These are phyloP conservation scores for Vitis hybrid DNA, from an alignment of 177 flowering plant species.

Conservation along the genomic window DNA sequence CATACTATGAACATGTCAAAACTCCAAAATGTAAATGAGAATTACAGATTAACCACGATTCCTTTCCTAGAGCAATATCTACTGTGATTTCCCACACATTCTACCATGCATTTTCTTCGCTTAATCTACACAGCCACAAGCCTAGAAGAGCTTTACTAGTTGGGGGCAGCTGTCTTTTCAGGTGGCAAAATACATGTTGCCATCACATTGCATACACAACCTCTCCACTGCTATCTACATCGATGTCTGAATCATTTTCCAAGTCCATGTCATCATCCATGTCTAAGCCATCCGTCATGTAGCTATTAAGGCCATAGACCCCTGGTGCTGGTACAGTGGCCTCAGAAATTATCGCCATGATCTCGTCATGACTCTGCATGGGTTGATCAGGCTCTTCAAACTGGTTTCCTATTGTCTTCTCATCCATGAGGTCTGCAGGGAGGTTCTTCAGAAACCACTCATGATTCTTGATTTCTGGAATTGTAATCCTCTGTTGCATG, in stretches of 20 bases:
- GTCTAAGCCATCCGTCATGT: conserved; percentile 37
- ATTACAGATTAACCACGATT: neutral
- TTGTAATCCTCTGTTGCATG: conserved; percentile 56
- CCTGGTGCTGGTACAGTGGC: conserved; percentile 71
- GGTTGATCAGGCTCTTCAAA: conserved; percentile 70
- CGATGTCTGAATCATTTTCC: conserved; percentile 57
- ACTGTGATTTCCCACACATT: neutral
- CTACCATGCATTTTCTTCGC: conserved; percentile 12
- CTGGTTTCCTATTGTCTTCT: conserved; percentile 44
- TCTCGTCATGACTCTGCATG: conserved; percentile 55
- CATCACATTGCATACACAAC: conserved; percentile 54
- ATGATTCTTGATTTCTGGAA: conserved; percentile 56
- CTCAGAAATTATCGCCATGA: conserved; percentile 71
- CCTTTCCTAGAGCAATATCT: neutral
- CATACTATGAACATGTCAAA: conserved; percentile 6
- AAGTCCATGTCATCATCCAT: conserved; percentile 62
- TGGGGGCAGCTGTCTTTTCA: neutral
- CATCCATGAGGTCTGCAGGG: conserved; percentile 69
- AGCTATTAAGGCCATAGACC: conserved; percentile 23
- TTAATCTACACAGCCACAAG: neutral
- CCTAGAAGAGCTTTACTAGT: neutral
- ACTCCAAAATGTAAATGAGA: neutral
- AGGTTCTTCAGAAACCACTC: conserved; percentile 67
- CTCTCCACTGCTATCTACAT: conserved; percentile 72
- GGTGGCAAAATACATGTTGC: neutral